These are phyloP conservation scores for Xylaria bambusicola DNA, from an alignment of 495 filamentous ascomycete genomes.

Conservation along the genomic window DNA sequence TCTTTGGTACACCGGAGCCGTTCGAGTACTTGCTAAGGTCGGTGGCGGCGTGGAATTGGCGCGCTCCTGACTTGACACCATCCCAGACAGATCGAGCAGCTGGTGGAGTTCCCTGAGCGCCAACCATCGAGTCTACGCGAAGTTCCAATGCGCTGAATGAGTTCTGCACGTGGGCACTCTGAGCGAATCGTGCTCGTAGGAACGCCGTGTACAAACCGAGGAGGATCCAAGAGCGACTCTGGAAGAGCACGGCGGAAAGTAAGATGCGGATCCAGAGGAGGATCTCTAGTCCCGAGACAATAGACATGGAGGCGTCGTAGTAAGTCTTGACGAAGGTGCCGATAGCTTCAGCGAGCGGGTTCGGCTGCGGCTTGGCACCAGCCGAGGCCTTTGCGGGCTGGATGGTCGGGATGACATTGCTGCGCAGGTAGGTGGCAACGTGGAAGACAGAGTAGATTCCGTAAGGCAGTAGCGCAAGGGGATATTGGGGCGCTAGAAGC, in stretches of 20 bases:
- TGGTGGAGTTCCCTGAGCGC: constrained; percentile 85
- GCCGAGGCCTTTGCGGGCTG: constrained; percentile 49
- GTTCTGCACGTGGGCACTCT: constrained; percentile 87
- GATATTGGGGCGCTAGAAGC: constrained; percentile 87
- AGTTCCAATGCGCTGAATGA: constrained; percentile 72
- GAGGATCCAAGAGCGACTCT: constrained; percentile 86
- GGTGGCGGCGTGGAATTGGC: constrained; percentile 75
- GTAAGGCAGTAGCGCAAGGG: constrained; percentile 89
- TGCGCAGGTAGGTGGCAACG: constrained; percentile 80
- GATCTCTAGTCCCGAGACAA: constrained; percentile 76
- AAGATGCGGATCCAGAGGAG: constrained; percentile 80
- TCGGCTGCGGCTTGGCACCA: constrained; percentile 61
- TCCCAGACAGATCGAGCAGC: constrained; percentile 83
- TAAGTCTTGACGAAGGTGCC: constrained; percentile 95
- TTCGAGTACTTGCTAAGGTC: constrained; percentile 71
- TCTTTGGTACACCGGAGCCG: constrained; percentile 56
- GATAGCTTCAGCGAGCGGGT: constrained; percentile 75
- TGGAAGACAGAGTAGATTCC: constrained; percentile 98
- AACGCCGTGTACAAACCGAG: constrained; percentile 84
- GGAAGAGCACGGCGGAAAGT: constrained; percentile 77
- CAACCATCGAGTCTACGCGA: constrained; percentile 75
- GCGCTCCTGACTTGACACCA: constrained; percentile 68
- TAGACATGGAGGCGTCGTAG: constrained; percentile 86
- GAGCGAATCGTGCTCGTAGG: constrained; percentile 84
- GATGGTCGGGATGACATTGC: constrained; percentile 68